These are phyloP conservation scores for Rutstroemia sydowiana DNA, from an alignment of 2,329 filamentous ascomycete genomes.

Conservation along the genomic window DNA sequence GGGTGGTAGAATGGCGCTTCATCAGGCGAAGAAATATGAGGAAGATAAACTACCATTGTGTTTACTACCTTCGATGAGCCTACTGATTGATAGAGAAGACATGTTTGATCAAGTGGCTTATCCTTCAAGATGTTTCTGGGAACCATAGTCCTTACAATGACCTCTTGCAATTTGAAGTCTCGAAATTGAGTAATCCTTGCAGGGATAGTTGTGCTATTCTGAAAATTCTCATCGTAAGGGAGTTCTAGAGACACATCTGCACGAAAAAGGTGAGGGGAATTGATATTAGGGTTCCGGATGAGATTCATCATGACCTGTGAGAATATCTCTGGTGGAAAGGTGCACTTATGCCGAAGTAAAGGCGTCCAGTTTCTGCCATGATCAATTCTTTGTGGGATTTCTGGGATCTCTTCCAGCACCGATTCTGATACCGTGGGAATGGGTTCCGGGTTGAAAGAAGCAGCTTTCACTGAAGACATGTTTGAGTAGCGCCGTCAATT, in stretches of 20 bases:
- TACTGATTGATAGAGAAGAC: slow-evolving; percentile 54
- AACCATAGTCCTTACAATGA: slow-evolving; percentile 68
- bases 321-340: slow-evolving; percentile 58
- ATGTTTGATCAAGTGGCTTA: slow-evolving; percentile 71
- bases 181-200: slow-evolving; percentile 39
- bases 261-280: slow-evolving; percentile 69
- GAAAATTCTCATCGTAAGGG: slow-evolving; percentile 27
- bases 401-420: slow-evolving; percentile 31
- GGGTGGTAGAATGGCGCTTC: slow-evolving; percentile 87
- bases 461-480: not conserved
- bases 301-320: slow-evolving; percentile 63
- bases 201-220: slow-evolving; percentile 26
- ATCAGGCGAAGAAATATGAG: slow-evolving; percentile 55
- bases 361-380: slow-evolving; percentile 42
- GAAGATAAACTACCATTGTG: slow-evolving; percentile 67
- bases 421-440: slow-evolving; percentile 31
- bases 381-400: slow-evolving; percentile 16
- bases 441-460: slow-evolving; percentile 13
- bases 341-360: slow-evolving; percentile 48
- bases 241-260: slow-evolving; percentile 64
- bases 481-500: too few species aligned
- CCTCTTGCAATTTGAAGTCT: slow-evolving; percentile 45
- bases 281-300: slow-evolving; percentile 72
- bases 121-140: slow-evolving; percentile 77
- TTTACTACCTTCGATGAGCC: slow-evolving; percentile 27